These are phyloP conservation scores for Massariosphaeria phaeospora DNA, from an alignment of 495 filamentous ascomycete genomes.

Conservation along the genomic window DNA sequence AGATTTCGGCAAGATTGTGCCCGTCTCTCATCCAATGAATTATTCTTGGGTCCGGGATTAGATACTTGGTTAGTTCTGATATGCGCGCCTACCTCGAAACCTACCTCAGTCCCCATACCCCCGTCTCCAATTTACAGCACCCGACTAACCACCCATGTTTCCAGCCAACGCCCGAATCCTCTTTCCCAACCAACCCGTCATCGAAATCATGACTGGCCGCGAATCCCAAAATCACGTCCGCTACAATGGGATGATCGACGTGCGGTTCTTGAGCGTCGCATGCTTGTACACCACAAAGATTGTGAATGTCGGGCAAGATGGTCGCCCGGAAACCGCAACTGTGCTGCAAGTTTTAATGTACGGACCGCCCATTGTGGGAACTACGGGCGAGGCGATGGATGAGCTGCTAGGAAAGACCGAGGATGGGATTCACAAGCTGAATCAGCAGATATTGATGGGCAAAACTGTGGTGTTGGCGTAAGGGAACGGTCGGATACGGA, in stretches of 20 bases:
- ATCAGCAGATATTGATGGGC: too few relatives aligned
- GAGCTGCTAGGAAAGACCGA: too few relatives aligned
- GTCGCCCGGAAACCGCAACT: not conserved
- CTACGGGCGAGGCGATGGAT: too few relatives aligned
- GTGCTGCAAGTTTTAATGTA: too few relatives aligned
- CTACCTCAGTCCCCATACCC: not conserved
- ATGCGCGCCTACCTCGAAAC: not conserved
- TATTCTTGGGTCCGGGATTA: slow-evolving; percentile 3
- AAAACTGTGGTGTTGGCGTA: too few relatives aligned
- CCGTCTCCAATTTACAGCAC: not conserved
- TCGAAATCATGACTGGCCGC: not conserved
- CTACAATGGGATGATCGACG: not conserved
- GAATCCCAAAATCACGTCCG: not conserved
- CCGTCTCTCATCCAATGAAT: too few relatives aligned
- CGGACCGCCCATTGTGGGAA: too few relatives aligned
- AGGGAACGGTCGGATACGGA: too few relatives aligned
- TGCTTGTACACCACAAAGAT: not conserved
- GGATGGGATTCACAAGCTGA: too few relatives aligned
- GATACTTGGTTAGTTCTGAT: not conserved
- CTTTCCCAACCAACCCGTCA: not conserved
- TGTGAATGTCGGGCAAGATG: not conserved
- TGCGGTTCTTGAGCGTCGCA: not conserved
- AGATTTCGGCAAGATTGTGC: too few relatives aligned
- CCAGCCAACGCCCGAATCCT: slow-evolving; percentile 6
- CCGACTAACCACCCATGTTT: too few relatives aligned